Conservation (phyloP, 129 eudicot genomes). For the Centaurea solstitialis region DNA sequence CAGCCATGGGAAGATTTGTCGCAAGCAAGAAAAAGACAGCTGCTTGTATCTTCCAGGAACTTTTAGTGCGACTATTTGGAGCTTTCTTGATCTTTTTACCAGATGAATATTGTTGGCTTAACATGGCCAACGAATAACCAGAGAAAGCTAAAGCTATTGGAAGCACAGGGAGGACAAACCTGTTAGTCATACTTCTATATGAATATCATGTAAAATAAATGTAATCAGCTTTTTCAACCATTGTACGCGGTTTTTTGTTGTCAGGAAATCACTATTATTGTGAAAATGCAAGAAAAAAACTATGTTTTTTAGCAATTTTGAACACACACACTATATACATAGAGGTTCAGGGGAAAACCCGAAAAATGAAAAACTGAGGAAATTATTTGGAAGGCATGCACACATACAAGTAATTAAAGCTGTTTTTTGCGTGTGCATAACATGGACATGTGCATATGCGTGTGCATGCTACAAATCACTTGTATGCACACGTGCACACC, state of each 20-base stretch:
- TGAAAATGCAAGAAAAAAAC: neutral
- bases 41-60: conserved; percentile 46
- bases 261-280: neutral
- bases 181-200: conserved; percentile 41
- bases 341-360: too few relatives aligned
- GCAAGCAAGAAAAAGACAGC: conserved; percentile 61
- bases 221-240: neutral
- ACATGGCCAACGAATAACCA: conserved; percentile 67
- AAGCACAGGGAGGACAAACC: conserved; percentile 98
- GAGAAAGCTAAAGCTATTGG: conserved; percentile 84
- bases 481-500: too few relatives aligned
- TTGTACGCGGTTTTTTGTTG: neutral
- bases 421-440: too few relatives aligned
- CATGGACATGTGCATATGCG: too few relatives aligned
- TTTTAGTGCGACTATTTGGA: conserved; percentile 19
- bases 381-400: too few relatives aligned
- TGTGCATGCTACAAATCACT: too few relatives aligned
- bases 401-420: too few relatives aligned
- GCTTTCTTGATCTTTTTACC: conserved; percentile 36
- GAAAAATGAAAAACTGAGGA: too few relatives aligned
- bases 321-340: neutral
- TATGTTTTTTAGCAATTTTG: neutral
- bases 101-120: conserved; percentile 32
- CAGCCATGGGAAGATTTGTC: conserved; percentile 92
- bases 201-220: conserved; percentile 17